Evolutionary conservation across 345 rosid species (phyloP).

Genomic region (Lepidium aucheri): DNA sequence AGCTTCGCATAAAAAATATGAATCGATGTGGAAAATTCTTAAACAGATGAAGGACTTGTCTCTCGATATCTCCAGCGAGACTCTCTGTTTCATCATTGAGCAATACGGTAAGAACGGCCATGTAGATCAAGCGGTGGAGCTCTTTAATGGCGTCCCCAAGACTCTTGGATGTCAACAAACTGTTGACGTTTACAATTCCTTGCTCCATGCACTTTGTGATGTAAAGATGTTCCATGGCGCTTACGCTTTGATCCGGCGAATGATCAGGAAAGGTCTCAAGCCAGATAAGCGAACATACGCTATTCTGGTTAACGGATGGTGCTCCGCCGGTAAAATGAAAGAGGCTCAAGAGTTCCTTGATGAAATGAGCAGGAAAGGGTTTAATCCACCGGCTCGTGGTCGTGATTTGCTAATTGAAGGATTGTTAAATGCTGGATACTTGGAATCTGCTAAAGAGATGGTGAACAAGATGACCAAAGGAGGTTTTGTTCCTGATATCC

Average conservation of each 20-base stretch:
- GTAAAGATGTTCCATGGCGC: conserved; percentile 82
- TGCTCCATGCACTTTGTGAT: conserved; percentile 74
- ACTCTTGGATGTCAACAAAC: conserved; percentile 48
- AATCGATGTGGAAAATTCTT: conserved; percentile 80
- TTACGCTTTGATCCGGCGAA: conserved; percentile 71
- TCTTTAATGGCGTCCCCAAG: conserved; percentile 52
- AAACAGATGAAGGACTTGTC: conserved; percentile 50
- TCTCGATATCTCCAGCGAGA: conserved; percentile 45
- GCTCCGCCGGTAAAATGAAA: conserved; percentile 68
- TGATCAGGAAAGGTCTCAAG: conserved; percentile 61
- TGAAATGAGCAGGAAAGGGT: conserved; percentile 83
- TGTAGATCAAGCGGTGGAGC: conserved; percentile 72
- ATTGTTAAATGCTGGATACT: conserved; percentile 62
- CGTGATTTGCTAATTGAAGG: conserved; percentile 87
- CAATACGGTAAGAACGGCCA: conserved; percentile 71
- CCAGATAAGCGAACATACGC: conserved; percentile 62
- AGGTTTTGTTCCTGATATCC: conserved; percentile 56
- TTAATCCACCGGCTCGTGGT: conserved; percentile 79
- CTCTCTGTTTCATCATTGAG: conserved; percentile 65
- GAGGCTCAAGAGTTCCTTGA: conserved; percentile 76
- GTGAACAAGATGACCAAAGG: conserved; percentile 66
- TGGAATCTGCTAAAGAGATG: conserved; percentile 78
- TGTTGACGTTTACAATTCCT: conserved; percentile 47
- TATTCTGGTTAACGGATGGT: conserved; percentile 74
- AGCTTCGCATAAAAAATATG: conserved; percentile 44